Base-by-base conservation (phyloP, 2,329 filamentous ascomycete species). In the Colletotrichum plurivorum region DNA sequence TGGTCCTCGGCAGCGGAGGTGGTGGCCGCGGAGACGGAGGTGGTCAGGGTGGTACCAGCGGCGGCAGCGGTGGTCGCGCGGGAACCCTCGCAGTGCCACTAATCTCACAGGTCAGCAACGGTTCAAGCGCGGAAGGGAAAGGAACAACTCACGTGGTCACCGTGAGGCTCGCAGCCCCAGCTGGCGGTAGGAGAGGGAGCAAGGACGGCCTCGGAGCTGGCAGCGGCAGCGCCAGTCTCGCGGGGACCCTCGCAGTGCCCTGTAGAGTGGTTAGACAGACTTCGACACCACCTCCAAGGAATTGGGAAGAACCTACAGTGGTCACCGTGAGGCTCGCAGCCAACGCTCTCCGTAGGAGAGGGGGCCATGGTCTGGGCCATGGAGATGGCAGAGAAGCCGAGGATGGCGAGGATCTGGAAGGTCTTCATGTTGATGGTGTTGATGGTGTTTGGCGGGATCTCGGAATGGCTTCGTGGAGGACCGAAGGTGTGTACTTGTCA, bases 131-230 rank as follows among this genome's bases (percentile, higher is more conserved):
- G n/a, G n/a, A n/a, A n/a, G n/a, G n/a, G n/a, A n/a, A n/a, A n/a
- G n/a, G n/a, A n/a, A n/a, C n/a, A 13, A 36, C 61, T 22, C 71
- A 74, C 78, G 74, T 83, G 81, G 70, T 83, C 81, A 15, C 41
- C 78, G 63, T 83, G 80, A n/a, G 80, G 72, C 55, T 78, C 74
- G 66, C 81, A 83, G 18, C 77, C 77, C 6, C 76, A 63, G 8
- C 76, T 78, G 46, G 82, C 76, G 62, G 78, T 81, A 3, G 79
- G 78, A 52, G 76, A 78, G 7, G 78, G 77, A 4, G 75, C 69
- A 5, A 78, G 64, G 48, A 71, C 68, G 0, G 69, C 65, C 31
- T 43, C 2, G 3, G 41, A 36, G 61, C 61, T n/a, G 54, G 48
- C 18, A 2, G 54, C 41, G 41, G 41, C 41, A 5, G 41, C 41